These are phyloP conservation scores for Grosmannia clavigera DNA, from an alignment of 2,329 filamentous ascomycete species.

Conservation along the genomic window DNA sequence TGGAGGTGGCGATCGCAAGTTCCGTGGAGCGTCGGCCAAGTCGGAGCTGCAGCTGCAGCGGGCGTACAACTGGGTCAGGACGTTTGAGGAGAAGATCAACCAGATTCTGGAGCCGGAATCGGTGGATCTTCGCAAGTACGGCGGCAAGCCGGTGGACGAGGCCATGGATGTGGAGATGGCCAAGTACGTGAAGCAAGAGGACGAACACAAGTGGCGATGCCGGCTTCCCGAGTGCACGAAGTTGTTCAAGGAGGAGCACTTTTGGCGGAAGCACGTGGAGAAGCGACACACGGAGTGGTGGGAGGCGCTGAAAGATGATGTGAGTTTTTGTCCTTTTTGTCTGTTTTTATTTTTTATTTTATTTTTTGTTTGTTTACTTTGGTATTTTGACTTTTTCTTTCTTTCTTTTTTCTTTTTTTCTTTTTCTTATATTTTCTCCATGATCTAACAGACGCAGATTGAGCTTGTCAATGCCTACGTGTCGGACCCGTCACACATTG, in stretches of 20 bases:
- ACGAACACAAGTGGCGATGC: conserved; percentile 93
- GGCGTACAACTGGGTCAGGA: conserved; percentile 98
- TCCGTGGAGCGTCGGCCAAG: conserved; percentile 57
- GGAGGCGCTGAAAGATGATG: conserved; percentile 68
- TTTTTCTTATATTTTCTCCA: too few relatives aligned
- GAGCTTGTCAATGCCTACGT: conserved; percentile 89
- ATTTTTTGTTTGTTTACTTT: too few relatives aligned
- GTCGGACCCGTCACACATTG: conserved; percentile 86
- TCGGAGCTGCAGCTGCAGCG: conserved; percentile 84
- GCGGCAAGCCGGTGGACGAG: conserved; percentile 76
- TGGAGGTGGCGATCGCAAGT: conserved; percentile 41
- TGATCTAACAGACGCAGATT: conserved; percentile 39
- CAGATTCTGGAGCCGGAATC: conserved; percentile 86
- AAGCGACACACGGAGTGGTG: conserved; percentile 90
- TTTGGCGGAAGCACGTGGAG: conserved; percentile 96
- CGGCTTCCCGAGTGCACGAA: conserved; percentile 94
- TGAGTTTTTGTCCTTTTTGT: conserved; percentile 30
- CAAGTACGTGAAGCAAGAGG: conserved; percentile 92
- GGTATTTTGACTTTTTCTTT: not conserved
- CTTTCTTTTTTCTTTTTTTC: not conserved
- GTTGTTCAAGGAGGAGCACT: conserved; percentile 91
- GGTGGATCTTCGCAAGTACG: conserved; percentile 79
- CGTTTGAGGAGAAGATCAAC: conserved; percentile 91
- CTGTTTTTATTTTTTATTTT: not conserved
- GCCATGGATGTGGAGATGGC: conserved; percentile 73